Base-by-base conservation (phyloP, 225 moss, liverwort and hornwort genomes). In the Pleurozium schreberi region DNA sequence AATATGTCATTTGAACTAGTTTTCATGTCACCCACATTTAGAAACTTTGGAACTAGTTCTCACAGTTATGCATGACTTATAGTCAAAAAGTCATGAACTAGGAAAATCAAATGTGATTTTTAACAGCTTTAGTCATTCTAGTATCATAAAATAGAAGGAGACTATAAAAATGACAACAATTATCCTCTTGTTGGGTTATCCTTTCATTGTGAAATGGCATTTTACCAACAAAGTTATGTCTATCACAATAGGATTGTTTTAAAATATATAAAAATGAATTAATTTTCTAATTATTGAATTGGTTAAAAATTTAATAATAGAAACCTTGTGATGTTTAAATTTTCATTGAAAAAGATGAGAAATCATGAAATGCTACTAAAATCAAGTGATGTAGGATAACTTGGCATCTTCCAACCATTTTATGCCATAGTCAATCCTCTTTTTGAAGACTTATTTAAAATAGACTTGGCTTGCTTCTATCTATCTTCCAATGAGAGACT, bases 401-500 rank as follows among this genome's bases (percentile, higher is more conserved):
- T 71, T 71, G 4, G 16, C 17, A 28, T 45, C 45, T 43, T 10
- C 45, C 43, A 45, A 27, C 28, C 3, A 45, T n/a, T 71, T 27
- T 71, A 27, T 16, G 1, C 2, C 3, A 2, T 5, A 0, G 6
- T 20, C 31, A 49, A 49, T 49, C 4, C 2, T 19, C 4, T 19
- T 75, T 75, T 12, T 31, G 1, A 75, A 31, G 5, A 12, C 12
- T 31, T 75, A 31, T 75, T 2, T 18, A 75, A 47, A 6, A n/a
- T n/a, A n/a, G n/a, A n/a, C n/a, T 31, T 11, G 8, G 31, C 19
- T 75, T 47, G 1, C 18, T 9, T 75, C 4, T 19, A 74, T 5
- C 4, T 74, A 4, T 74, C 11, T 74, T 74, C 7, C 0, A 74
- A 31, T 31, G 31, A 74, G 5, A 47, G 12, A 74, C 11, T 74